phyloP scores from a whole-genome alignment of 2,329 filamentous ascomycete species.

The Cladophialophora yegresii region DNA sequence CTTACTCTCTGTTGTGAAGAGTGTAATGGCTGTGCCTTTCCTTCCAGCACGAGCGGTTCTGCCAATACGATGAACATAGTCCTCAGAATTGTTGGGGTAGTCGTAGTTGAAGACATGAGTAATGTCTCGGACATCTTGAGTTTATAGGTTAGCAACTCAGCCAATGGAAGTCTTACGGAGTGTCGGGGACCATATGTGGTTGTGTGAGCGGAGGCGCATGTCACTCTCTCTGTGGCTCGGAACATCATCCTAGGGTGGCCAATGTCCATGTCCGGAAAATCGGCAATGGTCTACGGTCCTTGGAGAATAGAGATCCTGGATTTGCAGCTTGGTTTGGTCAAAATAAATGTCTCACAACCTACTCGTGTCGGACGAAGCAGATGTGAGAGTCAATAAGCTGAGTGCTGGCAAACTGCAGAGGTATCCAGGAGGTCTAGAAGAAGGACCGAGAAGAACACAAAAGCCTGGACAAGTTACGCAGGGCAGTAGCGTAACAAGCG shows the following conservation, averaged over 20 bases:
- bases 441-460: conserved; percentile 70
- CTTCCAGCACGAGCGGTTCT: conserved; percentile 74
- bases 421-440: conserved; percentile 83
- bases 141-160: conserved; percentile 72
- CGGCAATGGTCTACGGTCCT: conserved; percentile 64
- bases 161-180: conserved; percentile 52
- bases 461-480: conserved; percentile 91
- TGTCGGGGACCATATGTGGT: conserved; percentile 57
- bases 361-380: conserved; percentile 31
- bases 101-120: conserved; percentile 99
- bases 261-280: conserved; percentile 51
- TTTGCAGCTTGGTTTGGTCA: conserved; percentile 75
- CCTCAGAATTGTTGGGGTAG: conserved; percentile 88
- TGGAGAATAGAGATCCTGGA: conserved; percentile 64
- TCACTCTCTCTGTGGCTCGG: conserved; percentile 60
- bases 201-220: conserved; percentile 61
- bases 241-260: conserved; percentile 43
- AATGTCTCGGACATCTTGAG: conserved; percentile 99
- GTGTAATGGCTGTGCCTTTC: conserved; percentile 92
- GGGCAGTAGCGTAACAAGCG: conserved; percentile 80
- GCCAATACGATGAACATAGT: conserved; percentile 69
- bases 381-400: conserved; percentile 30
- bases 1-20: conserved; percentile 99
- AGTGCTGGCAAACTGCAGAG: conserved; percentile 37
- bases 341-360: conserved; percentile 56